phyloP scores from a whole-genome alignment of 1,284 basidiomycete species.

The Microbotryum scabiosae region DNA sequence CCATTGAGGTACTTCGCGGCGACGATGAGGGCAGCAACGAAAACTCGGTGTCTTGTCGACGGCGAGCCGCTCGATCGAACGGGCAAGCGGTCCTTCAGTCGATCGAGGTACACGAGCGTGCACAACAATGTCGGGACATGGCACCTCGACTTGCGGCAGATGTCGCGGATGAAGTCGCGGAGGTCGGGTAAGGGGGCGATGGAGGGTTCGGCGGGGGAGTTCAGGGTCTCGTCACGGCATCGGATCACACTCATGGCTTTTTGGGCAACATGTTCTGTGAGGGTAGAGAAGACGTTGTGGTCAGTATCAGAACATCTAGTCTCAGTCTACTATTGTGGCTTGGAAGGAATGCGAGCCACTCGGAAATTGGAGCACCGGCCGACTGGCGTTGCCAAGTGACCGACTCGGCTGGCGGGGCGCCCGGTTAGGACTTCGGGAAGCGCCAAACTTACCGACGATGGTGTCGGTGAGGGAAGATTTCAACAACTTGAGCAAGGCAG shows the following conservation, averaged over 20 bases:
- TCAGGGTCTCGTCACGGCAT: conserved; percentile 30
- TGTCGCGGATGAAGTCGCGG: conserved; percentile 73
- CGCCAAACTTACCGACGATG: conserved; percentile 56
- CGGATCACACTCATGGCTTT: not conserved
- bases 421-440: not conserved
- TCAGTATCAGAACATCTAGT: conserved; percentile 9
- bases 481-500: conserved; percentile 65
- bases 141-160: conserved; percentile 64
- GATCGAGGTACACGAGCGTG: conserved; percentile 84
- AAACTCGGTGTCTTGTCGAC: conserved; percentile 85
- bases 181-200: conserved; percentile 53
- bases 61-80: conserved; percentile 56
- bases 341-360: conserved; percentile 6
- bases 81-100: conserved; percentile 69
- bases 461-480: conserved; percentile 61
- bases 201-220: conserved; percentile 32
- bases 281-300: conserved; percentile 23
- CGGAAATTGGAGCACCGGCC: not conserved
- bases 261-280: not conserved
- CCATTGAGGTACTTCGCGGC: conserved; percentile 96
- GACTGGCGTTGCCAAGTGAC: not conserved
- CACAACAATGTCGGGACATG: conserved; percentile 83
- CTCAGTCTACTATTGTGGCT: conserved; percentile 4
- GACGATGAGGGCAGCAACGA: conserved; percentile 87
- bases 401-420: too few species aligned